Evolutionary conservation across 176 grass and related monocot species (phyloP), one percentile per base, ranked within the genome.

Genomic region (Chrysopogon serrulatus): DNA sequence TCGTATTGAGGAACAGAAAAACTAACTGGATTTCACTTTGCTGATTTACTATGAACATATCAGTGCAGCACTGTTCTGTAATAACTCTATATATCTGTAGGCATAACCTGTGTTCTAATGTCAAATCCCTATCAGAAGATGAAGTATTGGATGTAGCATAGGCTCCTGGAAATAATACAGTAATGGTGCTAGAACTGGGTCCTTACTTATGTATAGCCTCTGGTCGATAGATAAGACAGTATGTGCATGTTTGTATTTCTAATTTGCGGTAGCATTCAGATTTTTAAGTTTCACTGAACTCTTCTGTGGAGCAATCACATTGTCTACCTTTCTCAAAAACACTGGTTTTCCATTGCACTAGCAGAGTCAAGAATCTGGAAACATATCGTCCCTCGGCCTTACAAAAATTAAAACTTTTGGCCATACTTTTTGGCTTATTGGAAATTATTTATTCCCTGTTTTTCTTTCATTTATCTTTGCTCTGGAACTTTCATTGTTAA

Each of bases 401-500:
- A 17, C 21, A 28, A 73, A 74, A n/a, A 61, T 61, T 61, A 71
- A 41, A 81, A 39, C 39, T 54, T 24, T 23, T 71, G 48, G 8
- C 16, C 15, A 30, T n/a, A 40, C 41, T 56, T 36, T 0, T 45
- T 9, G 30, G 9, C 18, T 42, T 81, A 16, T 43, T 79, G 37
- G 17, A 73, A 67, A 73, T 72, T 21, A 57, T 35, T 56, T 66
- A 32, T 73, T 12, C 17, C 26, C 13, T 60, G 10, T 17, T 73
- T 65, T 37, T 71, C 8, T 28, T 69, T 65, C 31, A 73, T 88
- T 86, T 71, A 8, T n/a, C 71, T 72, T 39, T 11, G 18, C 71
- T 72, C 47, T 11, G 18, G 66, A 36, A 0, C 41, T 18, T 70
- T 33, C 42, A 65, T 41, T 36, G 35, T 90, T 16, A 16, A 31